Base-by-base conservation (phyloP, 164 flowering plant species). In the Liquidambar formosana region DNA sequence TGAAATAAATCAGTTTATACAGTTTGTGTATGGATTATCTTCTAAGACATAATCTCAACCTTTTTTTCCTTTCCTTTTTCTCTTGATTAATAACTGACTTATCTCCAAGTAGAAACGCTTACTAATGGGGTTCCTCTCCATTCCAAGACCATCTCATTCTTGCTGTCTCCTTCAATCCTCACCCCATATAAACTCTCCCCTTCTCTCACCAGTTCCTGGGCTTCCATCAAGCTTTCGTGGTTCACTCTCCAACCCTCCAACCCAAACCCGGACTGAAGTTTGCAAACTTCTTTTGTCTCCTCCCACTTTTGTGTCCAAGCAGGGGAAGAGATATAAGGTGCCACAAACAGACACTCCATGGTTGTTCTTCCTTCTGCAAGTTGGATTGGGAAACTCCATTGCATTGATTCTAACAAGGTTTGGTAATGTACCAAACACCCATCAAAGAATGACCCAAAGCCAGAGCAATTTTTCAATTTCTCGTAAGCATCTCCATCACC, bases 121-220 rank as follows among this genome's bases (percentile, higher is more conserved):
- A 86, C 75, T 33, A 84, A 19, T 46, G 85, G 79, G 43, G 78
- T 82, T 19, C 80, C 84, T 38, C 51, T 73, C 80, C 81, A 84
- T 15, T 79, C 79, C 74, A 84, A 68, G 43, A 65, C 68, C 75
- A 83, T 74, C 68, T 78, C 76, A 53, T 80, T 82, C 45, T 69
- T 51, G 33, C 61, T 61, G 27, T 64, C 52, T 52, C 80, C 81
- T 63, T 66, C 79, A 57, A 77, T 41, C 13, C 65, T 78, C 25
- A 73, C 83, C 19, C 41, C 61, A 65, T 75, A 82, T 19, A 21
- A 46, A 18, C 70, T 61, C 18, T 73, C 79, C 57, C 78, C 76
- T 59, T 66, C 77, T 22, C 61, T 76, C 68, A 79, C 81, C 69
- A 79, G 44, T 72, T 73, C 87, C 57, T 52, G 73, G 0, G 81